Conservation (phyloP, 441 rosid genomes). For the Kokia cookei region DNA sequence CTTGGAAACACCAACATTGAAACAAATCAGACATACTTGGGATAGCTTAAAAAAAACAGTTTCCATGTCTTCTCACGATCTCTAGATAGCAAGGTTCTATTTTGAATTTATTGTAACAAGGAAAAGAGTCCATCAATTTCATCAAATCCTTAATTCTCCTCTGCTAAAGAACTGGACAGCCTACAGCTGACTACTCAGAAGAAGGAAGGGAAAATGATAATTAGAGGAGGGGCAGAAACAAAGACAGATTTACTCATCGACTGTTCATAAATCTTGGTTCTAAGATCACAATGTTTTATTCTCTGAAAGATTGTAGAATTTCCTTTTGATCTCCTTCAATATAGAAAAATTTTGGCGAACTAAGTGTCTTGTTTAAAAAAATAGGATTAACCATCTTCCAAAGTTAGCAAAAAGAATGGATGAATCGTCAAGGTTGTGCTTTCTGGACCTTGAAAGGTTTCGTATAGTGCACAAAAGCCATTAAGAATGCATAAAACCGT, state of each 20-base stretch:
- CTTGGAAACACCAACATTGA: background rate
- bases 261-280: background rate
- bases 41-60: background rate
- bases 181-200: background rate
- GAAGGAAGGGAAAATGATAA: background rate
- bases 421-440: background rate
- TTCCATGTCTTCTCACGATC: background rate
- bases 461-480: background rate
- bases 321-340: background rate
- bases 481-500: background rate
- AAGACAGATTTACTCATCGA: background rate
- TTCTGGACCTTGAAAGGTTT: background rate
- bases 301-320: background rate
- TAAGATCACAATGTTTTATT: background rate
- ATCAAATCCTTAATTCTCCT: background rate
- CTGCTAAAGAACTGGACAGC: background rate
- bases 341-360: background rate
- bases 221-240: background rate
- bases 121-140: background rate
- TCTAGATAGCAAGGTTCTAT: background rate
- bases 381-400: background rate
- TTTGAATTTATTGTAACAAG: background rate
- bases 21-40: background rate
- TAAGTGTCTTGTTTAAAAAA: background rate
- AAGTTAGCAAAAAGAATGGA: background rate